A percentile compares a stretch with the other conserved stretches of the same genome.
These are phyloP conservation scores for Cladosporium sp. DNA, from an alignment of 2,329 filamentous ascomycete genomes.

Conservation along the genomic window DNA sequence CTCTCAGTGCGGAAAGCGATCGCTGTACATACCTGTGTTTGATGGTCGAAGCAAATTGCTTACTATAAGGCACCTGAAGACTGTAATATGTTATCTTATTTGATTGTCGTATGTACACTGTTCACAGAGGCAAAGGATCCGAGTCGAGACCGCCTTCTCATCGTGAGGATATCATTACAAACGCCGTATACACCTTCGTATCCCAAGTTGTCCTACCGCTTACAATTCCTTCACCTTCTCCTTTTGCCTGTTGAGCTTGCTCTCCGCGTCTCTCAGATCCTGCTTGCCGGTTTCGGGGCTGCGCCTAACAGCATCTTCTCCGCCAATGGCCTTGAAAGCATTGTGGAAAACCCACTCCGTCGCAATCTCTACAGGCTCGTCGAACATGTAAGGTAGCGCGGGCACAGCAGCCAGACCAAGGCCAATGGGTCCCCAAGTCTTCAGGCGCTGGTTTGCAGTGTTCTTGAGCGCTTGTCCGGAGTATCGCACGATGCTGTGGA, in stretches of 20 bases:
- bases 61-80: neutral
- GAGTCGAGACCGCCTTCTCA: neutral
- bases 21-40: neutral
- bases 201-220: neutral
- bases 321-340: constrained; percentile 73
- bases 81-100: neutral
- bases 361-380: constrained; percentile 87
- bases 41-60: neutral
- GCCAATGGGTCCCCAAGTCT: constrained; percentile 90
- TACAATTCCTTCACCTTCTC: constrained; percentile 41
- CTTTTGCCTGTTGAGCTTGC: constrained; percentile 20
- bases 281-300: constrained; percentile 40
- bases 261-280: constrained; percentile 7
- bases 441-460: constrained; percentile 69
- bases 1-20: neutral
- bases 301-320: constrained; percentile 55
- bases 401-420: constrained; percentile 68
- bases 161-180: neutral
- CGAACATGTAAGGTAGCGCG: constrained; percentile 79
- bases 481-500: constrained; percentile 89
- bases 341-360: constrained; percentile 90
- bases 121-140: neutral
- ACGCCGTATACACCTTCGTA: neutral
- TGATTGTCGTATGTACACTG: neutral
- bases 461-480: constrained; percentile 83